Evolutionary conservation across 2,329 filamentous ascomycete species (phyloP).

Genomic region (Colletotrichum falcatum): DNA sequence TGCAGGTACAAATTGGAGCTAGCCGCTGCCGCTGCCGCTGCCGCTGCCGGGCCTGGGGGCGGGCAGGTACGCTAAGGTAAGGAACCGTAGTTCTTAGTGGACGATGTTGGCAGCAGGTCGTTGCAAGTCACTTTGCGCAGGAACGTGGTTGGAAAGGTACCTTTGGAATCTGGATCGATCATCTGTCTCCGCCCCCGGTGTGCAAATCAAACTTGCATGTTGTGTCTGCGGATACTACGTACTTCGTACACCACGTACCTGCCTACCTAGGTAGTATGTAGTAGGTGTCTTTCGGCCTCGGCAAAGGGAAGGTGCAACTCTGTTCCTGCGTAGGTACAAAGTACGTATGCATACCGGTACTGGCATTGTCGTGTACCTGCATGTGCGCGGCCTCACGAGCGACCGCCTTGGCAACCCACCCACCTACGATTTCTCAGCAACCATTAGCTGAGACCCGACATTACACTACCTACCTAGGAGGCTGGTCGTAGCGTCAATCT

Average conservation of each 20-base stretch:
- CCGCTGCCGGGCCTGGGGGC: background rate
- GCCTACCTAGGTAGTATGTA: background rate
- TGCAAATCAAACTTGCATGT: no score
- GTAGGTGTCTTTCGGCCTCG: background rate
- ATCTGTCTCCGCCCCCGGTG: background rate
- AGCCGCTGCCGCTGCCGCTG: no score
- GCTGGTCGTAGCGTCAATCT: background rate
- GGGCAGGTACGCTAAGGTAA: background rate
- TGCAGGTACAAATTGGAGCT: constrained; percentile 29
- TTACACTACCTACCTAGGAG: no score
- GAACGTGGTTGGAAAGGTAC: background rate
- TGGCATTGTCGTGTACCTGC: no score
- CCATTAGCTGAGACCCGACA: background rate
- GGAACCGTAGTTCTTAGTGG: no score
- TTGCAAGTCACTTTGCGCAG: background rate
- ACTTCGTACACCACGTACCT: no score
- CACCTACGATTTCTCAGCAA: background rate
- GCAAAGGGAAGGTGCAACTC: constrained; percentile 4
- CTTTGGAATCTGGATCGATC: background rate
- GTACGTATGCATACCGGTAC: no score
- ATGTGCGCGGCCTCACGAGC: background rate
- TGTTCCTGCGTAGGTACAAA: background rate
- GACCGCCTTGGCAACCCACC: background rate
- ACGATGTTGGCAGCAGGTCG: background rate
- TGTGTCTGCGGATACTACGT: no score